phyloP scores from a whole-genome alignment of 2,329 filamentous ascomycete genomes.

The Arachnopeziza araneosa region DNA sequence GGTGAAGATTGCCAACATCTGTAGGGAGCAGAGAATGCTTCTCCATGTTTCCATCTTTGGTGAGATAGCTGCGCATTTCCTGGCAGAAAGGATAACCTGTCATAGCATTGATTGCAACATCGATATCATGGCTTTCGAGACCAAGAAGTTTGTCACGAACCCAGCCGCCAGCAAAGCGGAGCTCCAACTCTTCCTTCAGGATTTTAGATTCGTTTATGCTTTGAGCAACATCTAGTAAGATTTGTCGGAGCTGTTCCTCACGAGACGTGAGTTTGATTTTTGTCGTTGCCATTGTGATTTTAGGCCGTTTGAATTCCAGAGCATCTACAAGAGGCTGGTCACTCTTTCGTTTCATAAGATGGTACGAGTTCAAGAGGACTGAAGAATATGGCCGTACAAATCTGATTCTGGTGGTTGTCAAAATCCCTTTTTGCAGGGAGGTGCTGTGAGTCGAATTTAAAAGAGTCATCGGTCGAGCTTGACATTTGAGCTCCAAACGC shows the following conservation, averaged over 20 bases:
- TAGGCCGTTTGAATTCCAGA: conserved; percentile 13
- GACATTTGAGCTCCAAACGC: not conserved
- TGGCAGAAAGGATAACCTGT: conserved; percentile 72
- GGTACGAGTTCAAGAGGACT: not conserved
- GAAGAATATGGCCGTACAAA: conserved; percentile 11
- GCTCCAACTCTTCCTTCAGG: conserved; percentile 49
- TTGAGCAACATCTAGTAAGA: conserved; percentile 76
- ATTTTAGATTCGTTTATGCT: conserved; percentile 53
- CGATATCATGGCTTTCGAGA: conserved; percentile 71
- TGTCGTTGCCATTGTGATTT: conserved; percentile 19
- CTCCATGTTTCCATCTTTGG: conserved; percentile 49
- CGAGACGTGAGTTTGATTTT: conserved; percentile 56
- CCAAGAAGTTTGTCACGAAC: conserved; percentile 78
- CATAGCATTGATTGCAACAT: conserved; percentile 81
- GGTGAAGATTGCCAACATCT: conserved; percentile 73
- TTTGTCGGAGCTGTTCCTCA: conserved; percentile 66
- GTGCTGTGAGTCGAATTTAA: conserved; percentile 1
- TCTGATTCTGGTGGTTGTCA: conserved; percentile 19
- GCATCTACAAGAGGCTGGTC: not conserved
- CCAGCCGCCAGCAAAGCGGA: conserved; percentile 83
- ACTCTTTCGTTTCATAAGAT: conserved; percentile 25
- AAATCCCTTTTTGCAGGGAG: conserved; percentile 8
- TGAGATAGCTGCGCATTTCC: conserved; percentile 63
- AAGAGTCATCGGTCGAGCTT: conserved; percentile 12
- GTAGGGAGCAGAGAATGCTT: conserved; percentile 53